Conservation (phyloP, 768 basidiomycete species). For the Trametes sanguinea region DNA sequence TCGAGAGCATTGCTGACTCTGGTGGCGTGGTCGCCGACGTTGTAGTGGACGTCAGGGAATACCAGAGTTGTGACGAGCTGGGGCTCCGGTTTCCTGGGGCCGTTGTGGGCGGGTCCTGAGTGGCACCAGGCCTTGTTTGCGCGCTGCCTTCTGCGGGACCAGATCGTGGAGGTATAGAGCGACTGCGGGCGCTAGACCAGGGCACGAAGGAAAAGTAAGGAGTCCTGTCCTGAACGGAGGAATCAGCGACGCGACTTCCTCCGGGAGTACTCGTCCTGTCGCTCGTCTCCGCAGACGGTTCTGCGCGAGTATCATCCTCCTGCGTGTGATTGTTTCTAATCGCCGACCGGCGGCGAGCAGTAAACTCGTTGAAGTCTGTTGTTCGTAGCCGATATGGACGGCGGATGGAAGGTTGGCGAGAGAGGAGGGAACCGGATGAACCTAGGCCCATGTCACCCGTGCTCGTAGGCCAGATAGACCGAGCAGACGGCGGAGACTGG, state of each 20-base stretch:
- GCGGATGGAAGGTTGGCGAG: conserved; percentile 62
- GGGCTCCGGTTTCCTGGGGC: conserved; percentile 2
- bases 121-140: background rate
- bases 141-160: background rate
- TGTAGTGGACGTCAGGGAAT: conserved; percentile 20
- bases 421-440: background rate
- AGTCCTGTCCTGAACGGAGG: too few species aligned
- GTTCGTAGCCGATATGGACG: conserved; percentile 55
- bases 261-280: conserved; percentile 2
- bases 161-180: background rate
- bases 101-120: background rate
- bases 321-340: conserved; percentile 25
- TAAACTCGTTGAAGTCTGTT: conserved; percentile 74
- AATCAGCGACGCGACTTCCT: background rate
- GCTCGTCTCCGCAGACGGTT: background rate
- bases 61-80: conserved; percentile 31
- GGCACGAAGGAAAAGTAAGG: background rate
- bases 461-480: background rate
- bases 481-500: conserved; percentile 6
- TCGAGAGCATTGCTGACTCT: conserved; percentile 1
- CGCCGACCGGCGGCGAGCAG: conserved; percentile 59
- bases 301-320: conserved; percentile 18
- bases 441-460: conserved; percentile 1
- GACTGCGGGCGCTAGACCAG: conserved; percentile 1
- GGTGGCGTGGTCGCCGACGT: background rate